phyloP scores from a whole-genome alignment of 768 basidiomycete species.

The Rhodosporidiobolus odoratus region DNA sequence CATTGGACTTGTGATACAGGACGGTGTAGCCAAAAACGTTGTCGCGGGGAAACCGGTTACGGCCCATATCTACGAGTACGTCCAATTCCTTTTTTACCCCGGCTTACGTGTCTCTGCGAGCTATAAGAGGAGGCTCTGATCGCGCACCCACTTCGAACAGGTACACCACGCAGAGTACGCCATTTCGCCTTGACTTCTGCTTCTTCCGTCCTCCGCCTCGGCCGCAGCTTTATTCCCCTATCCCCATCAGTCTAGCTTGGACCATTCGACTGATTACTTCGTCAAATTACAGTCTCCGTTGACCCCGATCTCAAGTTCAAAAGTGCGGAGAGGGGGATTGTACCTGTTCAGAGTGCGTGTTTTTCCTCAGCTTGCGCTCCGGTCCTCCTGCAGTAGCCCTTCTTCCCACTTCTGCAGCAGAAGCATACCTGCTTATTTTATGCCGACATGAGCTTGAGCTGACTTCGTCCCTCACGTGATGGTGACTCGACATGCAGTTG shows the following conservation, averaged over 20 bases:
- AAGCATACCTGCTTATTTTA: too few relatives aligned
- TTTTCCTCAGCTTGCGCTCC: conserved; percentile 38
- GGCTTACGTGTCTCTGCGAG: neutral
- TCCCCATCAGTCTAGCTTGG: conserved; percentile 17
- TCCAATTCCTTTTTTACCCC: neutral
- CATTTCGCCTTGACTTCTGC: neutral
- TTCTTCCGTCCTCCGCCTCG: neutral
- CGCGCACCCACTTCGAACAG: conserved; percentile 25
- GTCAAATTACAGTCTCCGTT: conserved; percentile 60
- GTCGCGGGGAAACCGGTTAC: conserved; percentile 67
- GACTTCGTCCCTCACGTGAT: conserved; percentile 44
- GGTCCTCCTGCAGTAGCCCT: neutral
- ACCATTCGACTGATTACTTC: too few relatives aligned
- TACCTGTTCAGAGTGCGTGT: conserved; percentile 67
- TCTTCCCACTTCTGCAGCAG: too few relatives aligned
- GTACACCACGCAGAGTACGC: conserved; percentile 74
- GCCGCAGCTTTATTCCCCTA: neutral
- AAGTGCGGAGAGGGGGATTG: conserved; percentile 68
- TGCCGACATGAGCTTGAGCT: too few relatives aligned
- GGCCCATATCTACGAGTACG: conserved; percentile 75
- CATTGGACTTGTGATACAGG: too few relatives aligned
- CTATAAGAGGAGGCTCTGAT: conserved; percentile 31
- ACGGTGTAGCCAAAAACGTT: conserved; percentile 70
- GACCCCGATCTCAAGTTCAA: conserved; percentile 74
- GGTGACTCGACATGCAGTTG: neutral